phyloP scores from a whole-genome alignment of 441 rosid genomes.

The Populus trichocarpa region DNA sequence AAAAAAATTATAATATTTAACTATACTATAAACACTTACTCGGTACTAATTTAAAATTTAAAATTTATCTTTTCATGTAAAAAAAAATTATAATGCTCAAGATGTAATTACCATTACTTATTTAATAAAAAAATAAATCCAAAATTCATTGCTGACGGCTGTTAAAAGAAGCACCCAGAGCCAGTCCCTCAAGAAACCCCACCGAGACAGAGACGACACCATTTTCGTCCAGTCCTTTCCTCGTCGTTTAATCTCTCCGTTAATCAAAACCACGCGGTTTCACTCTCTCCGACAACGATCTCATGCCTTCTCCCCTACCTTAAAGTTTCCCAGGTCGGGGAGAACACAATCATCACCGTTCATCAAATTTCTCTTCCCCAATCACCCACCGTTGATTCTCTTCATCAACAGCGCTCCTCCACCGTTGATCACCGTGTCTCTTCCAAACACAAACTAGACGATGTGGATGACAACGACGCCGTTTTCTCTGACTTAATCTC shows the following conservation, averaged over 20 bases:
- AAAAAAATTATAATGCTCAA: too few species aligned
- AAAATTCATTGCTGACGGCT: conserved; percentile 20
- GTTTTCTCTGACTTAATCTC: conserved; percentile 34
- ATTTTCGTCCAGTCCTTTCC: conserved; percentile 6
- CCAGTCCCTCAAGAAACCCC: background rate
- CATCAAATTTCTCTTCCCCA: conserved; percentile 56
- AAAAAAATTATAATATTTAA: too few species aligned
- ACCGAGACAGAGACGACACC: background rate
- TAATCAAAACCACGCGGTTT: too few species aligned
- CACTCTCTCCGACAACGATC: background rate
- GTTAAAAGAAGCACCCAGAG: background rate
- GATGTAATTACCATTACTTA: too few species aligned
- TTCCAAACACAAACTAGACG: conserved; percentile 74
- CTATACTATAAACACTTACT: too few species aligned
- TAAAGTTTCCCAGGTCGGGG: conserved; percentile 22
- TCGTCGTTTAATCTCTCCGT: background rate
- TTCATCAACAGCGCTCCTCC: conserved; percentile 19
- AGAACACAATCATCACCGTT: conserved; percentile 19
- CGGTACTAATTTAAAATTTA: too few species aligned
- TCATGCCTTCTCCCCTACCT: conserved; percentile 42
- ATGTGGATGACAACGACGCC: conserved; percentile 43
- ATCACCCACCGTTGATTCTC: conserved; percentile 36
- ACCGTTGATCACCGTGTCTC: conserved; percentile 34
- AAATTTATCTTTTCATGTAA: too few species aligned
- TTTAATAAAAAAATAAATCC: too few species aligned